Evolutionary conservation across 306 rosid species (phyloP).

Genomic region (Cucumis cinereus): DNA sequence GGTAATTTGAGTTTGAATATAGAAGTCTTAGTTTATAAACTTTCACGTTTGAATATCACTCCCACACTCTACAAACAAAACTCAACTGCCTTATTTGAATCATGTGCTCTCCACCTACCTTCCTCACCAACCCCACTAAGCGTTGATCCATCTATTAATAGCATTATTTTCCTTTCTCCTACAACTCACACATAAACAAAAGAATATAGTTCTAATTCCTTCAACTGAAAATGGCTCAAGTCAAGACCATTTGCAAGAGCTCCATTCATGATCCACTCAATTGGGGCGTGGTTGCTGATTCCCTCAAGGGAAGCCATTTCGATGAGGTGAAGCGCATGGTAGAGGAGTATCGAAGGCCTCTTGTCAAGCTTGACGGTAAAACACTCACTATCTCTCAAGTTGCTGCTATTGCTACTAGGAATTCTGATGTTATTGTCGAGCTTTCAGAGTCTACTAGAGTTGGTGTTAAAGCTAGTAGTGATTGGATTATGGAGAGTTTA

Average conservation of each 20-base stretch:
- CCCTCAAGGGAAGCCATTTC: not conserved
- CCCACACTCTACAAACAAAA: not conserved
- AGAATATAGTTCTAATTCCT: not conserved
- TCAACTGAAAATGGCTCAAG: not conserved
- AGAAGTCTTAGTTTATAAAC: too few species aligned
- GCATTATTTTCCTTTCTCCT: not conserved
- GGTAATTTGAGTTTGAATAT: too few species aligned
- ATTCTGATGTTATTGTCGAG: not conserved
- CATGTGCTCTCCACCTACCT: not conserved
- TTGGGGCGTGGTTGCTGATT: not conserved
- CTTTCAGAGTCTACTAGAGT: not conserved
- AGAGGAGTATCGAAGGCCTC: not conserved
- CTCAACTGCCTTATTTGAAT: not conserved
- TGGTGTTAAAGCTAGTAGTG: slow-evolving; percentile 33
- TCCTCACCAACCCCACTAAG: not conserved
- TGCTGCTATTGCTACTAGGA: not conserved
- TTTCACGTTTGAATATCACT: too few species aligned
- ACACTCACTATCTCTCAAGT: not conserved
- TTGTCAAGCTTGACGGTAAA: slow-evolving; percentile 33
- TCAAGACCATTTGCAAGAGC: not conserved
- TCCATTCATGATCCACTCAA: not conserved
- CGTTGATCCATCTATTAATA: not conserved
- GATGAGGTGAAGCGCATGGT: slow-evolving; percentile 3
- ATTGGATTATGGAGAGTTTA: slow-evolving; percentile 78
- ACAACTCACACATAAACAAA: too few species aligned